These are phyloP conservation scores for Diutina neorugosa DNA, from an alignment of 1,139 yeast species.

Conservation along the genomic window DNA sequence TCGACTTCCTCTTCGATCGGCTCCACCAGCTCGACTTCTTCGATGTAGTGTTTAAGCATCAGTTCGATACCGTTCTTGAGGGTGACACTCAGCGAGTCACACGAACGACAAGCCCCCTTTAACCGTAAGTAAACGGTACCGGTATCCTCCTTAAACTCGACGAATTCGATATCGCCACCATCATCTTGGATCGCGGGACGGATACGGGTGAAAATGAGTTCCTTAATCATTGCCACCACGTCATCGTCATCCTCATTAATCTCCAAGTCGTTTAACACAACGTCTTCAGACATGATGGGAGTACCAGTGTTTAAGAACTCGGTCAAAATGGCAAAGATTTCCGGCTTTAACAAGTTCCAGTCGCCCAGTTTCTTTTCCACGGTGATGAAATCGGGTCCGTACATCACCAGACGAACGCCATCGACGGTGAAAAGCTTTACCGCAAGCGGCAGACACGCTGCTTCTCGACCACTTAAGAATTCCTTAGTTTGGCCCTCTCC, in stretches of 20 bases:
- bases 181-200: slow-evolving; percentile 90
- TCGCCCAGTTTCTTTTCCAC: slow-evolving; percentile 53
- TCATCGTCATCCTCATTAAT: slow-evolving; percentile 42
- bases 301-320: slow-evolving; percentile 75
- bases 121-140: slow-evolving; percentile 58
- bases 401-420: slow-evolving; percentile 40
- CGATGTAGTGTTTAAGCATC: slow-evolving; percentile 71
- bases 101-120: slow-evolving; percentile 72
- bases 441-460: slow-evolving; percentile 43
- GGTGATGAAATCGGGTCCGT: slow-evolving; percentile 63
- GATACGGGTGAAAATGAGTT: slow-evolving; percentile 83
- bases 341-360: slow-evolving; percentile 83
- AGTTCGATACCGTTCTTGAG: slow-evolving; percentile 72
- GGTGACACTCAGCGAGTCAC: slow-evolving; percentile 67
- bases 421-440: slow-evolving; percentile 39
- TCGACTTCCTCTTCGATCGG: slow-evolving; percentile 34
- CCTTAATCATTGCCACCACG: slow-evolving; percentile 84
- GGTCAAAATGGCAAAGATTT: slow-evolving; percentile 71
- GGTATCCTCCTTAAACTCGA: slow-evolving; percentile 44
- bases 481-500: slow-evolving; percentile 39
- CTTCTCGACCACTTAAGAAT: slow-evolving; percentile 43
- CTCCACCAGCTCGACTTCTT: slow-evolving; percentile 59
- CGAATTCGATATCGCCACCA: slow-evolving; percentile 75
- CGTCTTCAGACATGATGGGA: slow-evolving; percentile 29
- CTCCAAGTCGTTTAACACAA: slow-evolving; percentile 23